Evolutionary conservation across 2,329 filamentous ascomycete species (phyloP), one percentile per base, ranked within the genome.

Genomic region (Penicillium psychrosexuale): DNA sequence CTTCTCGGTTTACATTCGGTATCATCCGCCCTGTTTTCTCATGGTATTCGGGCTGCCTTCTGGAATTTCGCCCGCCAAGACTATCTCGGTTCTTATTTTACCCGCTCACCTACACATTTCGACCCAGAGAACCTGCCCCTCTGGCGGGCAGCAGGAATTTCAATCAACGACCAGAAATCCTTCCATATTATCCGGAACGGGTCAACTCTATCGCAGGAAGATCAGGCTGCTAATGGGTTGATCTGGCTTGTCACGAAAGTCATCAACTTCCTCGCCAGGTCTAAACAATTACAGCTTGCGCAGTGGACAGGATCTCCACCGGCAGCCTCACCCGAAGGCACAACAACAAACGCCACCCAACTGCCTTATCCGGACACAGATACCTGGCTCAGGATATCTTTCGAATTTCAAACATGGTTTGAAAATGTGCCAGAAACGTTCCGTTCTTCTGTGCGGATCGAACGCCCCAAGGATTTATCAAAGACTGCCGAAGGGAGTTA

Each of bases 31-130:
- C 40, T 47, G 3, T 78, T 80, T 2, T 80, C 78, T 8, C 80
- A 80, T 64, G 82, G 76, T 3, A 75, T 82, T 13, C 76, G 74
- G 61, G 82, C 83, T 2, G 82, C 80, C 0, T 86, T 86, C 63
- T 87, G 84, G 84, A 84, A 84, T 55, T 81, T 86, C 60, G 83
- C 82, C 12, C 76, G 83, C 8, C 81, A 85, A 60, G 84, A 86
- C 58, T 83, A 85, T 70, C 71, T 85, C 11, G 79, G 80, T 52
- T 83, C 84, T 34, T 85, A 82, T 61, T 84, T 84, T 55, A 84
- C 82, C 58, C 81, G 83, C 56, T 77, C 75, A 0, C 75, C 78
- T 19, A 85, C 84, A 2, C 77, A 82, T 30, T 72, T 86, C 1
- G 80, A 86, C 50, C 80, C 84, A 0, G 78, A 78, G 31, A 82